Base-by-base conservation (phyloP, 208 protist species). In the Angomonas deanei region DNA sequence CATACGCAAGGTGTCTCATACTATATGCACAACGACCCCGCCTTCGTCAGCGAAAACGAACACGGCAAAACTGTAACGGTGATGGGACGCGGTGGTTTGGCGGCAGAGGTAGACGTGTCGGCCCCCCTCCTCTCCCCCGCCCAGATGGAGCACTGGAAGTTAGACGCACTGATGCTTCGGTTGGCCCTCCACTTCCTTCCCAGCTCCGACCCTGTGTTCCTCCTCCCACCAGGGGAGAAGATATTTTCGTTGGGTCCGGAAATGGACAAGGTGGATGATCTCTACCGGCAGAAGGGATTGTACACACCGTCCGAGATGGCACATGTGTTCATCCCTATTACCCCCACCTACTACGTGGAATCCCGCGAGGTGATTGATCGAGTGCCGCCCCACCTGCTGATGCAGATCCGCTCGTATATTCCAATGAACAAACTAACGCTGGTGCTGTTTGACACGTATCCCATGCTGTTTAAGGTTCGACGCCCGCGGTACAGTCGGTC, bases 261-360 rank as follows among this genome's bases (percentile, higher is more conserved):
- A 23, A 73, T 95, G 62, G 70, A 61, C 19, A 66, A 73, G n/a
- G 15, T 88, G 2, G 89, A 95, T 36, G 46, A 62, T 13, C 0
- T 86, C 11, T 90, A 86, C 59, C 78, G 76, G 1, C 66, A 82
- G 30, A 88, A 82, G 33, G 89, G 89, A 10, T 70, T 75, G 26
- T 92, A 82, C 57, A 78, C 85, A 0, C 70, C 74, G 0, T 89
- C 83, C 8, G 84, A 95, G 54, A 70, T 95, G 3, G 86, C 86
- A 6, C 71, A 89, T 26, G 86, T 72, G 2, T 78, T 95, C 63
- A 72, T 95, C 24, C 68, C 67, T 17, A 71, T 86, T 13, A 77
- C 80, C 0, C 89, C 89, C 0, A 92, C 85, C 8, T 95, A 84
- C 69, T 84, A 75, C 49, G 86, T 95, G 10, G 86, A 95, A 34